Base-by-base conservation (phyloP, 495 filamentous ascomycete genomes). In the Daldinia concentrica region DNA sequence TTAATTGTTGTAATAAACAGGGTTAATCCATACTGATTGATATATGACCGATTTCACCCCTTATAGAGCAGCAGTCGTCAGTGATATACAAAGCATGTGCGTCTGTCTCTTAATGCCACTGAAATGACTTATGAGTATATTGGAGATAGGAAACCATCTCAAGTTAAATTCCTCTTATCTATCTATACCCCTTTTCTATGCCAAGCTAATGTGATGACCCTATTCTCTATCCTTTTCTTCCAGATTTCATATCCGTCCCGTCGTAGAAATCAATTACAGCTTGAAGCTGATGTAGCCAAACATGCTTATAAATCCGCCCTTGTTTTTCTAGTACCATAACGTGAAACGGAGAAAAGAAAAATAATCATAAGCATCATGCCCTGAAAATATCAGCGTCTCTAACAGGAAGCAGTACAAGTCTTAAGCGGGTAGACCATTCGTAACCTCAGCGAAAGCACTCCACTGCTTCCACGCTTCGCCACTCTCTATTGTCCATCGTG, bases 401-500 rank as follows among this genome's bases (percentile, higher is more conserved):
- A 62, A 55, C n/a, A n/a, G n/a, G 24, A 12, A 43, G 22, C 8
- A 45, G 30, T 17, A 7, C 7, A 19, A n/a, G 12, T 26, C 61
- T 48, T 65, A 69, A 52, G 62, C 65, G 26, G 77, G 75, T 29
- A 76, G 17, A n/a, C 43, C 43, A 39, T 85, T 83, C 24, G 83
- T 86, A 32, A 82, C 79, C 74, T 90, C 86, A 43, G 91, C 90
- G 80, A 93, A 94, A 7, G 79, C 77, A 37, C 82, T 84, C 83
- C 93, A 93, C 78, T 90, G 87, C 76, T 83, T 87, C 82, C 93
- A 89, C 48, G 93, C 93, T 74, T 88, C 85, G 41, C 94, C 94
- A 77, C 91, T 96, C 79, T 87, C 86, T 17, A 97, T 87, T 0
- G 92, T 90, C 90, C 92, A 94, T 76, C 89, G 85, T 11, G 95